Conservation (phyloP, 306 rosid species). For the Begonia masoniana region DNA sequence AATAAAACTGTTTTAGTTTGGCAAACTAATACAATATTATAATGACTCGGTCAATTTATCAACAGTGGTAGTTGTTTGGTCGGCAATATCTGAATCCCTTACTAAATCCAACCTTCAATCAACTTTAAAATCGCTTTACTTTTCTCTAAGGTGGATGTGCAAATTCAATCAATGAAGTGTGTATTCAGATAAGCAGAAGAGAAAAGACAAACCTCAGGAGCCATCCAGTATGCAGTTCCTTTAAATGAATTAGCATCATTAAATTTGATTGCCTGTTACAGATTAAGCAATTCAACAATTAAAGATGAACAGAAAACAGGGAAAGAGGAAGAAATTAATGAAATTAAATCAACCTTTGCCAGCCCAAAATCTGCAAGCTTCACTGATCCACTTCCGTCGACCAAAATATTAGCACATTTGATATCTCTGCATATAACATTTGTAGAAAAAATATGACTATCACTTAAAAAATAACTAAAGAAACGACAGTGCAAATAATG, state of each 20-base stretch:
- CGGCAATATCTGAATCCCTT: too few relatives aligned
- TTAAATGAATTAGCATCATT: slow-evolving; percentile 65
- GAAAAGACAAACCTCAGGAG: slow-evolving; percentile 80
- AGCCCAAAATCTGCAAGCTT: slow-evolving; percentile 97
- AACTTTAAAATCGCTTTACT: too few relatives aligned
- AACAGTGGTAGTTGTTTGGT: too few relatives aligned
- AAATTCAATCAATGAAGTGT: too few relatives aligned
- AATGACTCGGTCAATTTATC: too few relatives aligned
- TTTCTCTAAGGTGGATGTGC: too few relatives aligned
- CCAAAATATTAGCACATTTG: slow-evolving; percentile 93
- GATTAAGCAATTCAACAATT: slow-evolving; percentile 6
- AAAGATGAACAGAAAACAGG: neutral
- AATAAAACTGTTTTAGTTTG: too few relatives aligned
- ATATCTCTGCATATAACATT: slow-evolving; percentile 45
- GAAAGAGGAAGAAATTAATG: slow-evolving; percentile 1
- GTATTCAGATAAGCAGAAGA: slow-evolving; percentile 1
- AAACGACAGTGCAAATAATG: too few relatives aligned
- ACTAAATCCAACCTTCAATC: too few relatives aligned
- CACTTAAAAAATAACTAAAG: neutral
- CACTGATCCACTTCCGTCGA: slow-evolving; percentile 81
- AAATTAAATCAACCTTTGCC: slow-evolving; percentile 57
- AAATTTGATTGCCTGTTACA: slow-evolving; percentile 56
- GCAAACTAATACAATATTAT: too few relatives aligned
- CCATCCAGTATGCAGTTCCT: slow-evolving; percentile 98
- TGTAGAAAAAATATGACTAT: slow-evolving; percentile 10